These are phyloP conservation scores for Drechslera avenae DNA, from an alignment of 2,329 filamentous ascomycete genomes.

Conservation along the genomic window DNA sequence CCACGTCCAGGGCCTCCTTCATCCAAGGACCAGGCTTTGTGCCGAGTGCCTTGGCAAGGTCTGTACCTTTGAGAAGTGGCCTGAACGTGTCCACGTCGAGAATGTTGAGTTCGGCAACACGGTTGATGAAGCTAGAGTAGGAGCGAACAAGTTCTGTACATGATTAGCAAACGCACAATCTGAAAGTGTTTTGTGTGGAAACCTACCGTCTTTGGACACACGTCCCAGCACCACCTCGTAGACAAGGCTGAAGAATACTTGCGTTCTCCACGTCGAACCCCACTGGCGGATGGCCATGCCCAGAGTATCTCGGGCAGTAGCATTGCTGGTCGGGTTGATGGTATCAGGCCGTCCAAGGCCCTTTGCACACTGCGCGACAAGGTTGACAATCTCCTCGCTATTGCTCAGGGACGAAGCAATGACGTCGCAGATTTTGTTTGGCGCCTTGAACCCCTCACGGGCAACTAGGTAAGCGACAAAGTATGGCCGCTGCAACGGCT, in stretches of 20 bases:
- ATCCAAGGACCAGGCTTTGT: slow-evolving; percentile 83
- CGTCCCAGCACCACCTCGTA: slow-evolving; percentile 60
- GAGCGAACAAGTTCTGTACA: slow-evolving; percentile 52
- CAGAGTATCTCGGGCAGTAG: slow-evolving; percentile 63
- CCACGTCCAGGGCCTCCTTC: slow-evolving; percentile 75
- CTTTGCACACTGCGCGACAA: slow-evolving; percentile 61
- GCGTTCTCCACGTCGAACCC: slow-evolving; percentile 74
- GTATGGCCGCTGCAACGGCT: slow-evolving; percentile 35
- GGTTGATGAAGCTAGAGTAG: slow-evolving; percentile 61
- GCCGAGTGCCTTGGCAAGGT: slow-evolving; percentile 69
- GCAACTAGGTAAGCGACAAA: slow-evolving; percentile 66
- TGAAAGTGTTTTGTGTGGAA: neutral
- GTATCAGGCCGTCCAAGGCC: slow-evolving; percentile 54
- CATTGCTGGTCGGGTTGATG: slow-evolving; percentile 50
- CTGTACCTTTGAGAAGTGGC: slow-evolving; percentile 71
- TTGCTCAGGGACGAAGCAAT: slow-evolving; percentile 69
- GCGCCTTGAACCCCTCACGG: slow-evolving; percentile 77
- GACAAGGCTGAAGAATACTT: slow-evolving; percentile 70
- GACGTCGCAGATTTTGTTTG: slow-evolving; percentile 75
- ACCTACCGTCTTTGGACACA: slow-evolving; percentile 52
- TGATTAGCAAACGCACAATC: slow-evolving; percentile 16
- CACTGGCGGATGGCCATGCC: slow-evolving; percentile 77
- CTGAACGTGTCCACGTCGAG: slow-evolving; percentile 56
- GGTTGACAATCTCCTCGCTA: slow-evolving; percentile 63
- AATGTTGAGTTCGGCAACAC: slow-evolving; percentile 58